Evolutionary conservation across 345 rosid species (phyloP).

Genomic region (Iberis pinnata): DNA sequence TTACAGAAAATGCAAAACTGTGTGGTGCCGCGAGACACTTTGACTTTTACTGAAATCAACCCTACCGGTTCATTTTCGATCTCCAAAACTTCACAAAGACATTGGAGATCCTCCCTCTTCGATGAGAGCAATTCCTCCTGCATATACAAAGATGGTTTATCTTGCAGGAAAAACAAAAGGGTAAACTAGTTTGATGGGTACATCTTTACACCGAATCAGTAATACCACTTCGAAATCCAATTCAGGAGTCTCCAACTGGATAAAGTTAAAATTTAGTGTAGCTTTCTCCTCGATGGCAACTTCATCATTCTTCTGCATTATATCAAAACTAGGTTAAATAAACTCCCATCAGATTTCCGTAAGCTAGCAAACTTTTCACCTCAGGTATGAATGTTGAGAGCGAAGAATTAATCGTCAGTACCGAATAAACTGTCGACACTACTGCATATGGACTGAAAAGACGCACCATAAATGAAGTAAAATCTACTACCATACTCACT

Average conservation of each 20-base stretch:
- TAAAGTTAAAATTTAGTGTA: constrained; percentile 18
- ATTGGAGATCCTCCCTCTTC: constrained; percentile 33
- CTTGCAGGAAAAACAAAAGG: neutral
- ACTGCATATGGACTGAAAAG: too few relatives aligned
- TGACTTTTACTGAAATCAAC: too few relatives aligned
- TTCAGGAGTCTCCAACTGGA: constrained; percentile 64
- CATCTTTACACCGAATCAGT: constrained; percentile 7
- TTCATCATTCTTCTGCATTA: constrained; percentile 38
- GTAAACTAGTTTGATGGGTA: neutral
- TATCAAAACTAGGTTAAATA: constrained; percentile 18
- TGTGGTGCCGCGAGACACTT: too few relatives aligned
- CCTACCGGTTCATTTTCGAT: constrained; percentile 43
- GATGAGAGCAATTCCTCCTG: constrained; percentile 38
- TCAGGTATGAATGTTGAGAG: constrained; percentile 11
- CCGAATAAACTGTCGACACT: neutral
- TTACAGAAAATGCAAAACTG: constrained; percentile 15
- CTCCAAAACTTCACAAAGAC: constrained; percentile 38
- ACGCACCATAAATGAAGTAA: neutral
- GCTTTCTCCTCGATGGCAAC: constrained; percentile 28
- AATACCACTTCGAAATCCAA: constrained; percentile 45
- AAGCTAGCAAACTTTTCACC: constrained; percentile 8
- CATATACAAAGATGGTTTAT: neutral
- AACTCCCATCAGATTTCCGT: constrained; percentile 27
- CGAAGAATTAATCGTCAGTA: constrained; percentile 5
- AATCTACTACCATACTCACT: constrained; percentile 19